Evolutionary conservation across 805 yeast species (phyloP), one percentile per base, ranked within the genome.

Genomic region (Ogataea ganodermae): DNA sequence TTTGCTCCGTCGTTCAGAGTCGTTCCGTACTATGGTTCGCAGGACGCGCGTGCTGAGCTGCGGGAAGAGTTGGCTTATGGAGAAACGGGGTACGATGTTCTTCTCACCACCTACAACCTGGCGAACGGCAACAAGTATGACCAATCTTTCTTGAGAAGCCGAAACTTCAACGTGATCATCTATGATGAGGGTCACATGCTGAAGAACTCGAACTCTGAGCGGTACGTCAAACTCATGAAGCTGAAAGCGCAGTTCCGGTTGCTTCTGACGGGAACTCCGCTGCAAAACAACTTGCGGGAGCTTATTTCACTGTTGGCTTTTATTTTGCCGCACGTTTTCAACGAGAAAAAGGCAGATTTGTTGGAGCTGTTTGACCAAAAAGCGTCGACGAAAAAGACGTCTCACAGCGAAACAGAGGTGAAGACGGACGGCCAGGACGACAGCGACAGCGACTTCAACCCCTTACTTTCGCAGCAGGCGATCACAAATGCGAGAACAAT

Each of bases 161-260:
- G 84, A 59, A 75, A 79, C 18, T 94, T 94, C 67, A 89, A 94
- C 65, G 88, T 86, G 55, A 81, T 96, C 51, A 92, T 94, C 1
- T 94, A 89, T 62, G 99, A 94, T 67, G 99, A 94, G 72, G 99
- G 99, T 2, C 99, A 94, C 67, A 84, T 94, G 88, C 74, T 94
- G 57, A 94, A 94, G 65, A 94, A 94, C 66, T 86, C 96, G 2
- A 74, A 78, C 50, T 80, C 94, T 24, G 98, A 92, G 59, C 76
- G 99, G 57, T 94, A 92, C 64, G 75, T 72, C 50, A 92, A 90
- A 67, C 74, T 94, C 51, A 91, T 92, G 96, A 81, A 81, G 59
- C 71, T 94, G 44, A 78, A 76, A 49, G 97, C 94, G 1, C 76
- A 79, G n/a, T 94, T 92, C 70, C 76, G 99, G 58, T 70, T 94